These are phyloP conservation scores for Globisporangium camurandrum DNA, from an alignment of 352 stramenopile genomes.

Conservation along the genomic window DNA sequence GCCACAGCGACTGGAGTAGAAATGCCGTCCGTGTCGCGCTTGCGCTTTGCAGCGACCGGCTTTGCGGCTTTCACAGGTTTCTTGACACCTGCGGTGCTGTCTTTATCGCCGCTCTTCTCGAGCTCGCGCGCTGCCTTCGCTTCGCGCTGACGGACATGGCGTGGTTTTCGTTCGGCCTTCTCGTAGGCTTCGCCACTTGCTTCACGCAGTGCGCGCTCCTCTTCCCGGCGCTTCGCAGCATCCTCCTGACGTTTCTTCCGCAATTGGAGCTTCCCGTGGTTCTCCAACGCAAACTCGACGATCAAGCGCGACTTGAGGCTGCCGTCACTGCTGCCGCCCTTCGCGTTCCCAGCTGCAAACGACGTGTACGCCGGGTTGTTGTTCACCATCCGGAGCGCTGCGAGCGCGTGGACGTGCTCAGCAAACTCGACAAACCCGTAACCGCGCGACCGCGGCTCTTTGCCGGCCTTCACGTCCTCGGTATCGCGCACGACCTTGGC, in stretches of 20 bases:
- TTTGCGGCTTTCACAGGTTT: constrained; percentile 20
- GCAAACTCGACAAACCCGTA: constrained; percentile 97
- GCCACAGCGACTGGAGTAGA: too few relatives aligned
- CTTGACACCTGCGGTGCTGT: neutral
- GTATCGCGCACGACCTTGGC: constrained; percentile 77
- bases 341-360: constrained; percentile 45
- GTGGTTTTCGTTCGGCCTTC: constrained; percentile 49
- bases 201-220: constrained; percentile 56
- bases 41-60: constrained; percentile 21
- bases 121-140: constrained; percentile 50
- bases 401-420: constrained; percentile 93
- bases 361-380: constrained; percentile 93
- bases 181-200: constrained; percentile 30
- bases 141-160: constrained; percentile 67
- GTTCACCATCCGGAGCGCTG: constrained; percentile 94
- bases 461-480: constrained; percentile 50
- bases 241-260: constrained; percentile 69
- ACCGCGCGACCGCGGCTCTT: constrained; percentile 52
- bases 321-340: constrained; percentile 31
- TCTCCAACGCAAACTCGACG: constrained; percentile 86
- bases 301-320: constrained; percentile 73
- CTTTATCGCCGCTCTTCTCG: constrained; percentile 14
- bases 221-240: constrained; percentile 58
- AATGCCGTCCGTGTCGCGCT: neutral
- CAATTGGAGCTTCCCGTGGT: constrained; percentile 84